Evolutionary conservation across 1,139 yeast species (phyloP).

Genomic region (Geotrichum cucujoidarum): DNA sequence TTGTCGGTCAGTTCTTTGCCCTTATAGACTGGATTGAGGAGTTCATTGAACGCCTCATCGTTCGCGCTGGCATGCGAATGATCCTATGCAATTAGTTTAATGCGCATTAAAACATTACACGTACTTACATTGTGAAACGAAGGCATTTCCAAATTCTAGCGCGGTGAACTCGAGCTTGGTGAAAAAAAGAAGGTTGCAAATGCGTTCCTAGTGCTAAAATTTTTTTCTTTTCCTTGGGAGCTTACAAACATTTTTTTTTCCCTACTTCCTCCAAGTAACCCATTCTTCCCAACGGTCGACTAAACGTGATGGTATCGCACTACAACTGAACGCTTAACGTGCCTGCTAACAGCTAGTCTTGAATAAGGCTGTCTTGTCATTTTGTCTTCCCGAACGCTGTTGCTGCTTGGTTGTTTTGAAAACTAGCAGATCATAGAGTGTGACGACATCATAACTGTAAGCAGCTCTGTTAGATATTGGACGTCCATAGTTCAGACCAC

Average conservation of each 20-base stretch:
- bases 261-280: no score
- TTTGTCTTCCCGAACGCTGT: no score
- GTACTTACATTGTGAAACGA: slow-evolving; percentile 15
- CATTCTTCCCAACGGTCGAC: no score
- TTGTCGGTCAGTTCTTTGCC: slow-evolving; percentile 86
- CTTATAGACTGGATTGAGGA: slow-evolving; percentile 72
- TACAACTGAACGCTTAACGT: no score
- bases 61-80: slow-evolving; percentile 14
- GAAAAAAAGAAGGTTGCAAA: background rate
- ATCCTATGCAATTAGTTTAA: slow-evolving; percentile 2
- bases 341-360: no score
- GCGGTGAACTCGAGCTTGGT: background rate
- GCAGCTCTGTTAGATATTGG: no score
- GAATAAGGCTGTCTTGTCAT: no score
- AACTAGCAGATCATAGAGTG: no score
- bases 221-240: background rate
- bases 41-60: slow-evolving; percentile 51
- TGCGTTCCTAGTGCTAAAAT: background rate
- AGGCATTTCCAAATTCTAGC: slow-evolving; percentile 6
- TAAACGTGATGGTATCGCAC: no score
- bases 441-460: no score
- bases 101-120: background rate
- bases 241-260: slow-evolving; percentile 7
- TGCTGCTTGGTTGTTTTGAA: no score
- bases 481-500: no score